Conservation (phyloP, 306 rosid species). For the Abrus precatorius region DNA sequence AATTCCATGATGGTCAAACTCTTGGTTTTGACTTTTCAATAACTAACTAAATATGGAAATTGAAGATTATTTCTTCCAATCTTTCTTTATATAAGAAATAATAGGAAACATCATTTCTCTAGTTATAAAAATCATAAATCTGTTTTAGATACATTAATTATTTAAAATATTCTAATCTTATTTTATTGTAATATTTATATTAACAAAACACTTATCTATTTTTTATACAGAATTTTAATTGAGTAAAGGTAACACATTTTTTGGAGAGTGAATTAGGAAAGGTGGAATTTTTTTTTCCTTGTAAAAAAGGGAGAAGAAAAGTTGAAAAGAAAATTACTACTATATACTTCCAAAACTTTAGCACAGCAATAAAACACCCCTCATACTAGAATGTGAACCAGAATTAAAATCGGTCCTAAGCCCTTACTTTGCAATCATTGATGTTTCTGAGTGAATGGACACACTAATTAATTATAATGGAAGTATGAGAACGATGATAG, state of each 20-base stretch:
- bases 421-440: slow-evolving; percentile 41
- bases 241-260: too few relatives aligned
- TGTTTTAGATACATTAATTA: too few relatives aligned
- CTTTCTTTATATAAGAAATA: too few relatives aligned
- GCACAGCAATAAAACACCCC: neutral
- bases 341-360: too few relatives aligned
- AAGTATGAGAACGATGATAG: slow-evolving; percentile 41
- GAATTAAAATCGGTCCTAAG: neutral
- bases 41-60: neutral
- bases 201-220: too few relatives aligned
- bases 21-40: neutral
- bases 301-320: neutral
- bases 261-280: too few relatives aligned
- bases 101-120: too few relatives aligned
- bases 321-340: neutral
- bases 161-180: too few relatives aligned
- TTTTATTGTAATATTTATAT: too few relatives aligned
- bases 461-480: slow-evolving; percentile 34
- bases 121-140: too few relatives aligned
- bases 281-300: neutral
- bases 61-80: too few relatives aligned
- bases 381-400: neutral
- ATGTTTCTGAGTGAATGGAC: slow-evolving; percentile 39
- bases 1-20: slow-evolving; percentile 35
- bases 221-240: too few relatives aligned